These are phyloP conservation scores for Panicum miliaceum DNA, from an alignment of 176 grass and related monocot genomes.

Conservation along the genomic window DNA sequence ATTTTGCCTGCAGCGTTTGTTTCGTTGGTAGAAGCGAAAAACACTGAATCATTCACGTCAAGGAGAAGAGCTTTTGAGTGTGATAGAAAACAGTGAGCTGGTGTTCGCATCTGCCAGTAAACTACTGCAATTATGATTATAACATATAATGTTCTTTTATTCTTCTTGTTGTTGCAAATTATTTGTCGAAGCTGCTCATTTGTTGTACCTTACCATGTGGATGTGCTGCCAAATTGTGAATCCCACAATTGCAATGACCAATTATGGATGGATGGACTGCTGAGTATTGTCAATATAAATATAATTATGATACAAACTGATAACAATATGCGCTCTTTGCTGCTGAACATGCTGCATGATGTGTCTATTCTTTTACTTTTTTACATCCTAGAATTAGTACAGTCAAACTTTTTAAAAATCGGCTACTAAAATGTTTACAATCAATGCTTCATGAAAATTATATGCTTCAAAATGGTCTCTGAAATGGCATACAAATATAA, in stretches of 20 bases:
- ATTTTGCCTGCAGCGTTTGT: conserved; percentile 57
- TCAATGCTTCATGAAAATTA: too few relatives aligned
- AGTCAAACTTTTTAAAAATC: too few relatives aligned
- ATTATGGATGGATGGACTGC: conserved; percentile 20
- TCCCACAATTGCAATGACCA: neutral
- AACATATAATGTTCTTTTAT: conserved; percentile 43
- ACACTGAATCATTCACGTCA: neutral
- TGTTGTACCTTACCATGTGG: conserved; percentile 29
- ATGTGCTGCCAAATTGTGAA: conserved; percentile 28
- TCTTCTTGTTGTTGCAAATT: conserved; percentile 32
- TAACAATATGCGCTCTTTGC: neutral
- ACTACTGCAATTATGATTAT: conserved; percentile 25
- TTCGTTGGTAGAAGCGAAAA: conserved; percentile 56
- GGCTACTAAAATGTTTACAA: too few relatives aligned
- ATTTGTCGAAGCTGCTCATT: conserved; percentile 45
- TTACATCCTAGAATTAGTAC: too few relatives aligned
- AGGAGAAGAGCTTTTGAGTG: conserved; percentile 37
- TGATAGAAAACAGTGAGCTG: conserved; percentile 36
- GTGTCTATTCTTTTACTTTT: too few relatives aligned
- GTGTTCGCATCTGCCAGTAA: conserved; percentile 41
- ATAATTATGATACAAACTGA: neutral
- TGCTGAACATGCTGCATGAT: neutral
- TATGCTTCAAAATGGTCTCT: too few relatives aligned
- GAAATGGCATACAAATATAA: too few relatives aligned
- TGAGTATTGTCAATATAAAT: conserved; percentile 4